Base-by-base conservation (phyloP, 495 filamentous ascomycete species). In the Aspergillus carlsbadensis region DNA sequence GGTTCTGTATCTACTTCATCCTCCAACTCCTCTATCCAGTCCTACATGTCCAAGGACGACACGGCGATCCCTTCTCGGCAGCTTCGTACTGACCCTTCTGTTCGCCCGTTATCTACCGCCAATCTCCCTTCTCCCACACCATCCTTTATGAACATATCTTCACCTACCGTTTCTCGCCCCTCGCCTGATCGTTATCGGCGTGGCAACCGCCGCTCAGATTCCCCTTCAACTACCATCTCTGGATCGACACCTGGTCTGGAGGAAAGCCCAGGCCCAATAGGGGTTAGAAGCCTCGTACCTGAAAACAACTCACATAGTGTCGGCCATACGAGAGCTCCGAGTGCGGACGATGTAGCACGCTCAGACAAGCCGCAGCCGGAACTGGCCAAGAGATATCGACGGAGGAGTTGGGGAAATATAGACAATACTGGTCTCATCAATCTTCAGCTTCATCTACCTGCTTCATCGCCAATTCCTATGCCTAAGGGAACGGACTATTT, bases 391-490 rank as follows among this genome's bases (percentile, higher is more conserved):
- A 81, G 88, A 58, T 89, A 91, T 73, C 79, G 92, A 58, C 83
- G 92, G 63, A 82, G 91, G 52, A 96, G 92, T 67, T 81, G 92
- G 77, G 88, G 89, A 52, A 88, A 83, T 44, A 81, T 96, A 63
- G 90, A 94, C 72, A 82, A 84, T 62, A 64, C 67, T 47, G 71
- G 67, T 41, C 70, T 72, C 43, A 69, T 73, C 7, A 70, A 69
- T 52, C 54, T 74, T n/a, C 67, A 77, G 36, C 64, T 74, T 15
- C 69, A 73, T 46, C 47, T 76, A 42, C 71, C 72, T 1, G 57
- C 69, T 22, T 59, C 68, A 10, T 61, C 65, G 10, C 64, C 60
- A 18, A 58, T 62, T 11, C 65, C 65, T 18, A 58, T 68, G 1
- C 21, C 57, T 3, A 64, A 63, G 17, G 56, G 66, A 2, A 64